Evolutionary conservation across 2,329 filamentous ascomycete genomes (phyloP), one percentile per base, ranked within the genome.

Genomic region (Pyrenochaeta sp.): DNA sequence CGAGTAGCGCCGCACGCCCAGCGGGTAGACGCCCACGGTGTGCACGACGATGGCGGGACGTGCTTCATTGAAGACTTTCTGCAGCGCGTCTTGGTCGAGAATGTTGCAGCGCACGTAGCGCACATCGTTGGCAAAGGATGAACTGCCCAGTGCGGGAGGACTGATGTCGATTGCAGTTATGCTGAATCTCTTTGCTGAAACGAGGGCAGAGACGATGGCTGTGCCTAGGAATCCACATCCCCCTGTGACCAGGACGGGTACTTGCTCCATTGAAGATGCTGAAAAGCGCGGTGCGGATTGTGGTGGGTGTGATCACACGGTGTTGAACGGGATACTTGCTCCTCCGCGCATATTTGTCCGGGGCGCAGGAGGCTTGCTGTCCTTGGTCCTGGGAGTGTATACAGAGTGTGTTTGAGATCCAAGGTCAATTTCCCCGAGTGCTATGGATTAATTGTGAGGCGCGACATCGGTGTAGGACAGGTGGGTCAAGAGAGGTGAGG

Each of bases 41-140:
- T 99, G 94, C 68, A 98, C 89, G 45, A 99, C 91, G 12, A 96
- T 85, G 71, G 92, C 87, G 17, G 94, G 93, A 66, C 84, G 85
- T 49, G 87, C 82, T 59, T 86, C 80, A 29, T 82, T 75, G 66
- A 98, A 87, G 1, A 75, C 74, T 1, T 65, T 64, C 9, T 61
- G 50, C 0, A 81, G 72, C 11, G 71, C 71, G 1, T 64, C 58
- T 0, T 51, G 33, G 11, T 75, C 68, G 1, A 77, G 70, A n/a
- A 82, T 69, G 45, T 81, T 77, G 53, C 67, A 75, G 41, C 74
- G 67, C 2, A 77, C 57, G 54, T 75, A 79, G 7, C 49, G 71
- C 20, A 72, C 68, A 27, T 46, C 45, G n/a, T 64, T 51, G 10
- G 60, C 51, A 36, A 69, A 71, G 0, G 62, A 56, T 30, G 33